These are phyloP conservation scores for Penicillium concentricum DNA, from an alignment of 2,329 filamentous ascomycete genomes.

Conservation along the genomic window DNA sequence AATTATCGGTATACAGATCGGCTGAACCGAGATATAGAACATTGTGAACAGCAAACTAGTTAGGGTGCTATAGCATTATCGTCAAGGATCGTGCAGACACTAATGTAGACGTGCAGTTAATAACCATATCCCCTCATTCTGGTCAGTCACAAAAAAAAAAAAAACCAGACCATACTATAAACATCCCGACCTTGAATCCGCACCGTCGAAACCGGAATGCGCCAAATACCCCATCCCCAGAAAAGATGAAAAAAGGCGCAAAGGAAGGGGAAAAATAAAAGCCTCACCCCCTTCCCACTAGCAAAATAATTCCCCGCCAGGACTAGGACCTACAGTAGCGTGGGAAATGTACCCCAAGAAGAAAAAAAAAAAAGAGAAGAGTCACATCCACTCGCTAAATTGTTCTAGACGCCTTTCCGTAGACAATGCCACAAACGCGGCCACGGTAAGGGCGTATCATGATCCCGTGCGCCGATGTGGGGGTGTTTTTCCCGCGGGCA, in stretches of 20 bases:
- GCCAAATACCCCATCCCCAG: neutral
- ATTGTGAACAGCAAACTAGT: neutral
- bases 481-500: neutral
- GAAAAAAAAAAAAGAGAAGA: neutral
- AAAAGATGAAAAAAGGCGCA: neutral
- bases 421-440: too few relatives aligned
- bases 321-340: constrained; percentile 1
- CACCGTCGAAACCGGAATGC: neutral
- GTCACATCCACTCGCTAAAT: neutral
- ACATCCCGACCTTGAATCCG: neutral
- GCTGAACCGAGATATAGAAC: neutral
- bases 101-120: neutral
- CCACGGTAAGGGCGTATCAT: neutral
- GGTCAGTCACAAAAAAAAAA: neutral
- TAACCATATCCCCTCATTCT: neutral
- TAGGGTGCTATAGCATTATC: neutral
- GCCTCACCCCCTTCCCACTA: neutral
- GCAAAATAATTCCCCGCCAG: neutral
- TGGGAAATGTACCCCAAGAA: neutral
- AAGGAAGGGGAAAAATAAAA: neutral
- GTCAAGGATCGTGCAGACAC: constrained; percentile 1
- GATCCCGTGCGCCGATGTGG: constrained; percentile 8
- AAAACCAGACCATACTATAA: neutral
- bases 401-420: constrained; percentile 1
- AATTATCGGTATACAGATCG: neutral